Evolutionary conservation across 352 stramenopile species (phyloP), one percentile per base, ranked within the genome.

Genomic region (Phytophthora pisi): DNA sequence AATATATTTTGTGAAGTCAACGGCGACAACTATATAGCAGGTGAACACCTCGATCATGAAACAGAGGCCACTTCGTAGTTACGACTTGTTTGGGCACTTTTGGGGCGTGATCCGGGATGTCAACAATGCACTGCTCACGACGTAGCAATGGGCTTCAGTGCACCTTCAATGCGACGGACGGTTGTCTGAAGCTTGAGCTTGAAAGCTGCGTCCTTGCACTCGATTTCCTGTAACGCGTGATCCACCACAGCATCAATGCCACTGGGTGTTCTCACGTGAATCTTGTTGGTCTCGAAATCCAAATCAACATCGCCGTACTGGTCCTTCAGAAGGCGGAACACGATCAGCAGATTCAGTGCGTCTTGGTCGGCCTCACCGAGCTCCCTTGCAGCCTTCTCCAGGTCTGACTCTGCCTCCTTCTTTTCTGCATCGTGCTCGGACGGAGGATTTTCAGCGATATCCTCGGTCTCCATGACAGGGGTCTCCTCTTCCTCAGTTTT

Each of bases 261-360:
- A 42, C 82, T 94, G 0, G 89, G 87, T 51, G 86, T 96, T 50
- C 81, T 75, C 15, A 96, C 90, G 55, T 94, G 83, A 66, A 96
- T 96, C 61, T 90, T 90, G 76, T 96, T 95, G 3, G 89, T 96
- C 63, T 92, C 88, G 31, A 95, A 92, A 55, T 96, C 83, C 58
- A 96, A 70, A 18, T 94, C 81, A 28, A 94, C 89, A 63, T 93
- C 82, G 16, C 89, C 89, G 43, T 89, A 96, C 68, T 96, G 89
- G 58, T 96, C 87, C 64, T 95, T 94, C 5, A 96, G 72, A 57
- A 93, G 46, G 2, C 89, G 85, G 56, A 89, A 96, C 51, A 96
- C 77, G 16, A 95, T 84, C 40, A 97, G 59, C 56, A 97, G 64
- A 53, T 96, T 94, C 43, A 96, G 61, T 8, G 86, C 88, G 38